A percentile compares a stretch with the other conserved stretches of the same genome.
phyloP scores from a whole-genome alignment of 768 basidiomycete species.

The Stropharia rugosoannulata region DNA sequence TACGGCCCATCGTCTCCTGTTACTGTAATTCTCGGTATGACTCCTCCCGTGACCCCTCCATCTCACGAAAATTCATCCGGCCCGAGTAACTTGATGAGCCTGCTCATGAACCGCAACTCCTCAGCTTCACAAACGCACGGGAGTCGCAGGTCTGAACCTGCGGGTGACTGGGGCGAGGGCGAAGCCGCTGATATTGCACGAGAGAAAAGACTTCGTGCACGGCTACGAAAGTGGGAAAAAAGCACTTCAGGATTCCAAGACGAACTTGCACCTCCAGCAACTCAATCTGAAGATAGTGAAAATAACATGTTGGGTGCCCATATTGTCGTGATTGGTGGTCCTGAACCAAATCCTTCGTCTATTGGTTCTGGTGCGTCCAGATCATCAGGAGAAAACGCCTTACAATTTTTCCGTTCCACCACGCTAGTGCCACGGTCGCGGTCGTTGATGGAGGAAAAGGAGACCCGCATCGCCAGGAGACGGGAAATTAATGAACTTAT shows the following conservation, averaged over 20 bases:
- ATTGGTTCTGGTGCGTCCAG: conserved; percentile 20
- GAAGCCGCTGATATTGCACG: conserved; percentile 63
- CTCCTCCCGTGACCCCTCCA: conserved; percentile 68
- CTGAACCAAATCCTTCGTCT: conserved; percentile 23
- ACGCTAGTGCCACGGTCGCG: conserved; percentile 66
- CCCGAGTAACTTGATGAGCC: conserved; percentile 36
- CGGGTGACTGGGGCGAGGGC: conserved; percentile 64
- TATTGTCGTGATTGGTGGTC: conserved; percentile 49
- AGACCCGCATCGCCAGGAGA: conserved; percentile 58
- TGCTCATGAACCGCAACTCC: conserved; percentile 43
- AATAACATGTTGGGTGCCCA: conserved; percentile 36
- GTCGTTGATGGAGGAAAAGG: conserved; percentile 51
- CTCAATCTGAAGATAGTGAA: conserved; percentile 33
- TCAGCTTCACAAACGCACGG: conserved; percentile 29
- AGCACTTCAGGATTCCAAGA: conserved; percentile 57
- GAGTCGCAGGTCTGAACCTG: conserved; percentile 27
- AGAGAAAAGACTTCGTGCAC: conserved; percentile 69
- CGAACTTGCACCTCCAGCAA: conserved; percentile 58
- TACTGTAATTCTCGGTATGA: conserved; percentile 86
- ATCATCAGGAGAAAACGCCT: conserved; percentile 18
- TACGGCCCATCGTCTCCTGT: conserved; percentile 68
- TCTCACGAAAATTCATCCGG: conserved; percentile 23
- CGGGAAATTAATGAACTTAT: conserved; percentile 78
- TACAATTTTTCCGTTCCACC: conserved; percentile 64
- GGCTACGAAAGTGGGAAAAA: conserved; percentile 74